Evolutionary conservation across 352 stramenopile genomes (phyloP), one percentile per base, ranked within the genome.

Genomic region (Phytophthora cryptogea): DNA sequence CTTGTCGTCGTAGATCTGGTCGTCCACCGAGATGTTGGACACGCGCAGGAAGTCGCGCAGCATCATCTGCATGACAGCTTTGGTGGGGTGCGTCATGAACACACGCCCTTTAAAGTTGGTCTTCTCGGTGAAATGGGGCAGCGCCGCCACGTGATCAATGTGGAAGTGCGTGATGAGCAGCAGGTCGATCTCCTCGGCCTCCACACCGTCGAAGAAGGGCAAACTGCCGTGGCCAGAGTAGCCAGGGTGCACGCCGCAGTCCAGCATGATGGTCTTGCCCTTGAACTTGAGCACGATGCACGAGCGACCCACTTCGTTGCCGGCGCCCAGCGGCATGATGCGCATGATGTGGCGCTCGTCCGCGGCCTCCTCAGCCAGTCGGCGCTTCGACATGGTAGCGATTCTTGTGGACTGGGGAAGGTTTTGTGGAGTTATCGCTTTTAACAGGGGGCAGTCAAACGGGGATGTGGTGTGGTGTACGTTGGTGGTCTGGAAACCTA

Each of bases 201-300:
- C 94, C 32, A 99, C 95, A 43, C 88, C 90, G 76, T 99, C 96
- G 47, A 99, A 98, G 79, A 98, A 99, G n/a, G 97, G 97, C 59
- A 99, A 66, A 36, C 95, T 97, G 41, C 97, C 95, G 77, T 99
- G 91, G 16, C 97, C 97, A 44, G 96, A 97, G 76, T 98, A 99
- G 27, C 94, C 87, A 14, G 89, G 89, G 54, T 96, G 87, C 49
- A 96, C 86, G 58, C 88, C 88, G 53, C 89, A 97, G 80, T 96
- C 87, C 35, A 97, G 80, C 82, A 99, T 92, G 67, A 99, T 97
- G 16, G 92, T 99, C 78, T 98, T 99, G 54, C 96, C 96, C 65
- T 98, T 98, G 87, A 99, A 99, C 77, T 98, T 97, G 31, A 99
- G 80, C 59, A 99, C 86, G 72, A 99, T 98, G 76, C 98, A 99